phyloP scores from a whole-genome alignment of 257 asterid genomes.

The Petunia secreta region DNA sequence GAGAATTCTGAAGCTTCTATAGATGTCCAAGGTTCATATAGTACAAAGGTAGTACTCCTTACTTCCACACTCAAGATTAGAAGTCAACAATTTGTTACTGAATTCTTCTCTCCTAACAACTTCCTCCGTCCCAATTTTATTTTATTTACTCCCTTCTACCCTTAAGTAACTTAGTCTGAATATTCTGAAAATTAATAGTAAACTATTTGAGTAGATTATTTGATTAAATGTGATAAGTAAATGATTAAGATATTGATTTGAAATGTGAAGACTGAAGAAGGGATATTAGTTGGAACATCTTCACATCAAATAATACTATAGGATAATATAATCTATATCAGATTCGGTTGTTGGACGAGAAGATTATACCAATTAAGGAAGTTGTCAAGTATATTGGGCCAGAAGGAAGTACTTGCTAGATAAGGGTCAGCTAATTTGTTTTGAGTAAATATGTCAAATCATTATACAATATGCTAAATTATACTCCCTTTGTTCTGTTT shows the following conservation, averaged over 20 bases:
- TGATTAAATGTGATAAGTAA: background rate
- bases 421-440: background rate
- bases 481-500: no score
- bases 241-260: slow-evolving; percentile 10
- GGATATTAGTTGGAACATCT: background rate
- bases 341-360: background rate
- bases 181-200: background rate
- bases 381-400: background rate
- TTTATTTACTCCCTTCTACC: slow-evolving; percentile 7
- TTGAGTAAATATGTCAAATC: slow-evolving; percentile 8
- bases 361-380: background rate
- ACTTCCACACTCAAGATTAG: background rate
- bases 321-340: background rate
- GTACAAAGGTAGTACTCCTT: slow-evolving; percentile 72
- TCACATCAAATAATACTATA: background rate
- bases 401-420: slow-evolving; percentile 7
- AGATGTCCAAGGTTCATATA: slow-evolving; percentile 83
- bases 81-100: background rate
- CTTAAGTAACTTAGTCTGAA: background rate
- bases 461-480: background rate
- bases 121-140: slow-evolving; percentile 18
- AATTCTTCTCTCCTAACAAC: background rate
- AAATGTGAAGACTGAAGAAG: slow-evolving; percentile 20
- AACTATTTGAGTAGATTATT: background rate
- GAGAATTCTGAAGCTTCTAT: slow-evolving; percentile 62